These are phyloP conservation scores for Cercophora samala DNA, from an alignment of 495 filamentous ascomycete genomes.

Conservation along the genomic window DNA sequence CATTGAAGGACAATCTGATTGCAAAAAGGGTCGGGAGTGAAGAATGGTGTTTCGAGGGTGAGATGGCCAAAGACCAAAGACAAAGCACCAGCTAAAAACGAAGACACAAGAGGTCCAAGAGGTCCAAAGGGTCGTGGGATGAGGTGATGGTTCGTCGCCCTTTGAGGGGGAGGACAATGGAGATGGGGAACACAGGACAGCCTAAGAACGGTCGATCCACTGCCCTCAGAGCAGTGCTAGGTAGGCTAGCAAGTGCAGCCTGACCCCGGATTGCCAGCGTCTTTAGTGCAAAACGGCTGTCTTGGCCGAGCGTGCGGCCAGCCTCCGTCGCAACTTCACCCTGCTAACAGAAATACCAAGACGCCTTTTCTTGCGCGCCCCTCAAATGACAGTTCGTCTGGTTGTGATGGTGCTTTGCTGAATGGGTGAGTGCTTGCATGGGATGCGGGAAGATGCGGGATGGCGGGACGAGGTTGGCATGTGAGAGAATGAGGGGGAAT, in stretches of 20 bases:
- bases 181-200: constrained; percentile 1
- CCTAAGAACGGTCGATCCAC: background rate
- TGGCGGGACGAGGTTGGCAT: background rate
- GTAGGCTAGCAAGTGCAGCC: constrained; percentile 6
- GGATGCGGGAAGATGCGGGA: background rate
- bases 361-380: background rate
- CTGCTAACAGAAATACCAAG: background rate
- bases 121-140: background rate
- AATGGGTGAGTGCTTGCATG: background rate
- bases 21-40: background rate
- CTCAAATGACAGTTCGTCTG: constrained; percentile 7
- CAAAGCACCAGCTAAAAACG: background rate
- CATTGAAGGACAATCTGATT: background rate
- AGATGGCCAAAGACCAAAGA: too few relatives aligned
- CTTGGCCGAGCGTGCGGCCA: background rate
- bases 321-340: background rate
- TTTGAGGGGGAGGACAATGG: background rate
- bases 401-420: background rate
- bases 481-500: background rate
- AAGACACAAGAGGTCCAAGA: background rate
- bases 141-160: background rate
- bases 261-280: constrained; percentile 19
- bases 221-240: background rate
- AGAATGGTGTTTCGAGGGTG: background rate
- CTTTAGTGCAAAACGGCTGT: constrained; percentile 12